Evolutionary conservation across 2,329 filamentous ascomycete genomes (phyloP).

Genomic region (Pseudopithomyces maydicus): DNA sequence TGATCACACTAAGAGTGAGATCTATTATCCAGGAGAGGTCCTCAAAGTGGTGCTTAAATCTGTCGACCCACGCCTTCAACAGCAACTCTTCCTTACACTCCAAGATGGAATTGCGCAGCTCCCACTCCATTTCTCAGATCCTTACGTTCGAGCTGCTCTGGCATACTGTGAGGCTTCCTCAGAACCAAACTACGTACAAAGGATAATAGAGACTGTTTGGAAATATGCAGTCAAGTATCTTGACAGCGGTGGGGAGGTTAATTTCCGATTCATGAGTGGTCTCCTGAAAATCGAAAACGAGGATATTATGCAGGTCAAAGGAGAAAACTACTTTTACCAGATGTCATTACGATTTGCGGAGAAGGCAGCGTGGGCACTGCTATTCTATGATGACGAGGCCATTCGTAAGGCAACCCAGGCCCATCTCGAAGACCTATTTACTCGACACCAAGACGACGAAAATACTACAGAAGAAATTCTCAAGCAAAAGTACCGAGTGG

Average conservation of each 20-base stretch:
- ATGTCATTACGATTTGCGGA: constrained; percentile 22
- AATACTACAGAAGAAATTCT: constrained; percentile 19
- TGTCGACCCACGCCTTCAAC: constrained; percentile 18
- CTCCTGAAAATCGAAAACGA: constrained; percentile 31
- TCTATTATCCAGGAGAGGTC: constrained; percentile 42
- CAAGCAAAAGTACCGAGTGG: constrained; percentile 24
- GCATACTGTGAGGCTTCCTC: constrained; percentile 35
- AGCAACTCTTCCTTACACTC: constrained; percentile 29
- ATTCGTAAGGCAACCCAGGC: constrained; percentile 29
- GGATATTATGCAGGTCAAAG: constrained; percentile 18
- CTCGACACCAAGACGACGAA: constrained; percentile 17
- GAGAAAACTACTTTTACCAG: constrained; percentile 28
- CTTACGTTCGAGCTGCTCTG: constrained; percentile 39
- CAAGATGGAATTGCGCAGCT: constrained; percentile 33
- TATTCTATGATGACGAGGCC: constrained; percentile 34
- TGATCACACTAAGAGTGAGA: constrained; percentile 32
- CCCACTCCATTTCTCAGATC: constrained; percentile 30
- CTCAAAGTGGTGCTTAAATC: constrained; percentile 37
- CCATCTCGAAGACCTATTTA: constrained; percentile 31
- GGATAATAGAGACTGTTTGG: constrained; percentile 26
- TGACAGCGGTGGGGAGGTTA: constrained; percentile 26
- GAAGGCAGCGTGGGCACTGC: constrained; percentile 26
- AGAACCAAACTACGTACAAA: constrained; percentile 15
- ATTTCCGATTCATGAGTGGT: constrained; percentile 33
- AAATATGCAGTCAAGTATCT: constrained; percentile 24